Evolutionary conservation across 1,284 basidiomycete species (phyloP).

Genomic region (Ganoderma boninense): DNA sequence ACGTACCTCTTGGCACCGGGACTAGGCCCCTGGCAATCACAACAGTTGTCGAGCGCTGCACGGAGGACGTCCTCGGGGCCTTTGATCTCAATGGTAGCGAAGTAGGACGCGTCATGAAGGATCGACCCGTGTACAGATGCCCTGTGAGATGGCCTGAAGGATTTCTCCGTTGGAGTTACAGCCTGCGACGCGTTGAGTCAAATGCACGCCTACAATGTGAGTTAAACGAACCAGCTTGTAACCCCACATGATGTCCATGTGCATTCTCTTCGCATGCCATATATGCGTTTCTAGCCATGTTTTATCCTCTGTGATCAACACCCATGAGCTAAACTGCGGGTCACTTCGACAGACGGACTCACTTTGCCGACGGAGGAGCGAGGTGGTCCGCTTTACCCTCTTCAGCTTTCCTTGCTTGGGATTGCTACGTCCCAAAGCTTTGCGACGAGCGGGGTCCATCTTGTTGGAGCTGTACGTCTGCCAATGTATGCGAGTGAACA

Average conservation of each 20-base stretch:
- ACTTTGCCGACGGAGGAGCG: constrained; percentile 76
- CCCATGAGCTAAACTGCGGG: constrained; percentile 10
- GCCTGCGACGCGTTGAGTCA: constrained; percentile 52
- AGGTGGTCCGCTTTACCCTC: constrained; percentile 56
- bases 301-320: constrained; percentile 67
- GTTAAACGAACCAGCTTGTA: constrained; percentile 70
- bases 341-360: constrained; percentile 33
- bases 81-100: constrained; percentile 75
- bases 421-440: constrained; percentile 56
- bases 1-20: constrained; percentile 65
- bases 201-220: constrained; percentile 6
- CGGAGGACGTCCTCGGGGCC: constrained; percentile 67
- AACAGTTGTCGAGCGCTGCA: constrained; percentile 61
- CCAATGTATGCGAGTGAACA: background rate
- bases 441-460: constrained; percentile 82
- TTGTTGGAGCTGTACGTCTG: constrained; percentile 42
- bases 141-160: constrained; percentile 88
- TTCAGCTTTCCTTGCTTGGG: constrained; percentile 68
- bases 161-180: constrained; percentile 86
- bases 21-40: constrained; percentile 66
- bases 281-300: constrained; percentile 93
- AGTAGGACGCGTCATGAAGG: constrained; percentile 89
- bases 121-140: constrained; percentile 86
- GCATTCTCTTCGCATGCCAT: constrained; percentile 95
- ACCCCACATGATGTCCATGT: constrained; percentile 92